Base-by-base conservation (phyloP, 805 yeast species). In the Candida anglica region DNA sequence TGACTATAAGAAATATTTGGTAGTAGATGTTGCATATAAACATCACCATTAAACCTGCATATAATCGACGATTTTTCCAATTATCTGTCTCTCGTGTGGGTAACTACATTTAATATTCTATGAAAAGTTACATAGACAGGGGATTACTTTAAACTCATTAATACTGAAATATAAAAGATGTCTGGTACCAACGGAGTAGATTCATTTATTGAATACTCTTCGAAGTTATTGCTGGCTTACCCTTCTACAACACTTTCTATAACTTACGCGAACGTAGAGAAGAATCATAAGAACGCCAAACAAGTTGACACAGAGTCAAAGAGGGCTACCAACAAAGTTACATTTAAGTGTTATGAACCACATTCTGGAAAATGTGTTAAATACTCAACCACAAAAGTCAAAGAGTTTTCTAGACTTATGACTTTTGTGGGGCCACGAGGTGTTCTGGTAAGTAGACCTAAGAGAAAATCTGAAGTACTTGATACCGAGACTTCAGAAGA, bases 381-480 rank as follows among this genome's bases (percentile, higher is more conserved):
- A 40, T 76, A 69, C 51, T 67, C 64, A 39, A 78, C 91, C 1
- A 61, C 63, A 41, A 80, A 81, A 43, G 59, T 71, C 30, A 86
- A 86, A 52, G 95, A 87, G 54, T 72, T 88, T 28, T 77, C 86
- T 16, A 72, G 89, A 44, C 51, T 87, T 15, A 60, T 85, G 52
- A 74, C 85, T 31, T 82, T 85, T 5, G 50, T 87, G 30, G 95
- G 95, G 0, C 88, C 88, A 4, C 63, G 69, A 34, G 80, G 80
- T 3, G 81, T 79, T 32, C 62, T 61, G 28, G 52, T 64, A 8
- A 52, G 60, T 17, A 17, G 14, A 14, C 7, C 22, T 13, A 21
- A 11, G 8, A 15, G 22, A 14, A 47, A 50, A 32, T 45, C 43
- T 36, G 32, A 37, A 17, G 36, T 37, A 11, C 27, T 34, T 7